These are phyloP conservation scores for Chlamydomonas urium DNA, from an alignment of 139 green algal genomes.

Conservation along the genomic window DNA sequence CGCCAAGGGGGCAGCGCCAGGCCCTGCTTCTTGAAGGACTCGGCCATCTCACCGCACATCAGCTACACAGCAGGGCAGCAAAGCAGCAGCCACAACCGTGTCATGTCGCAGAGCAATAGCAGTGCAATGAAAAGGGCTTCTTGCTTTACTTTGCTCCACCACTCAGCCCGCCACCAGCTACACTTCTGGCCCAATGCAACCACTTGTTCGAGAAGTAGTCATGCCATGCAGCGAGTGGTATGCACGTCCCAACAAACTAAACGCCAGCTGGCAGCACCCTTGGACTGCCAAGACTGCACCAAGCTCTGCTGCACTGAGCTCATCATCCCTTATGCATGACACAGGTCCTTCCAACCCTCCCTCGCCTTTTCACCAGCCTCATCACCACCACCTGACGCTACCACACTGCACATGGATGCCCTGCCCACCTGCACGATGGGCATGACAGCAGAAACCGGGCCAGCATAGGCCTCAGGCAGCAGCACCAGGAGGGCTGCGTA, in stretches of 20 bases:
- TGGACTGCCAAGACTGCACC: background rate
- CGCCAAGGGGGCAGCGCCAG: constrained; percentile 36
- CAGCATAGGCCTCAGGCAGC: constrained; percentile 28
- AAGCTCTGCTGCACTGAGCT: background rate
- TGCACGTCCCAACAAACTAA: background rate
- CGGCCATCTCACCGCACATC: constrained; percentile 28
- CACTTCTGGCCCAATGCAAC: background rate
- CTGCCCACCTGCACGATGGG: constrained; percentile 17
- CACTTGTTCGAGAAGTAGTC: too few relatives aligned
- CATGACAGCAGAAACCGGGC: constrained; percentile 11
- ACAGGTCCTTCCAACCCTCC: background rate
- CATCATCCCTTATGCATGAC: background rate
- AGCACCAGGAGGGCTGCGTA: constrained; percentile 15
- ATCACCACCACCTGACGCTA: background rate
- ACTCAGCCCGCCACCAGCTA: background rate
- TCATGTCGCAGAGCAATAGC: background rate
- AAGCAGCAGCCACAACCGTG: background rate
- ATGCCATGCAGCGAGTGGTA: background rate
- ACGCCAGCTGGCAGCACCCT: background rate
- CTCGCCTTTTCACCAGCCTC: background rate
- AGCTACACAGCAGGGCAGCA: background rate
- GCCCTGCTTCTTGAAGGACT: constrained; percentile 23
- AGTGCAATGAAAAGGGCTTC: background rate
- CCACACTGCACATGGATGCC: too few relatives aligned
- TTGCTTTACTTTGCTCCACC: background rate